These are phyloP conservation scores for Nakazawaea holstii DNA, from an alignment of 805 yeast species.

Conservation along the genomic window DNA sequence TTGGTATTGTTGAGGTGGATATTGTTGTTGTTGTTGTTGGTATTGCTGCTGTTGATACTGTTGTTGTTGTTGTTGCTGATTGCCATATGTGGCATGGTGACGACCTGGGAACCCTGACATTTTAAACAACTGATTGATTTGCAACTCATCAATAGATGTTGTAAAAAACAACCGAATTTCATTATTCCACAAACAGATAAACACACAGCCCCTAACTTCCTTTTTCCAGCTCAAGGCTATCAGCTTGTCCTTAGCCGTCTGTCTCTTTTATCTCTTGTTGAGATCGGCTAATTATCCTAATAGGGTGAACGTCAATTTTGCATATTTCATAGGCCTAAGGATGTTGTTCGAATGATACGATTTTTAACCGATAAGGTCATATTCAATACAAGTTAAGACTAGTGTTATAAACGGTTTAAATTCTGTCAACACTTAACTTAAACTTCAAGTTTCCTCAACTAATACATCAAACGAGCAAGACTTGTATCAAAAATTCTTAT, in stretches of 20 bases:
- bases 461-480: neutral
- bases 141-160: too few species aligned
- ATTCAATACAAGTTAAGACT: too few species aligned
- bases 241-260: too few species aligned
- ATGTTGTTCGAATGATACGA: too few species aligned
- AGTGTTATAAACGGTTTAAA: too few species aligned
- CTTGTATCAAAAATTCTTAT: too few species aligned
- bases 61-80: slow-evolving; percentile 11
- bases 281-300: neutral
- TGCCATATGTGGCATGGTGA: neutral
- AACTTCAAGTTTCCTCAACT: neutral
- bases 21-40: slow-evolving; percentile 26
- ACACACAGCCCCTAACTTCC: too few species aligned
- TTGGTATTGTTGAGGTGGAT: slow-evolving; percentile 25
- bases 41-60: slow-evolving; percentile 15
- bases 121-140: too few species aligned
- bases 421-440: neutral
- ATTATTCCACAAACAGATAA: too few species aligned
- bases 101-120: slow-evolving; percentile 8
- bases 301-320: neutral
- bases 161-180: too few species aligned
- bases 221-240: too few species aligned
- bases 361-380: neutral
- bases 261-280: too few species aligned
- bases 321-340: neutral